Evolutionary conservation across 1,139 yeast species (phyloP).

Genomic region (Magnusiomyces suaveolens): DNA sequence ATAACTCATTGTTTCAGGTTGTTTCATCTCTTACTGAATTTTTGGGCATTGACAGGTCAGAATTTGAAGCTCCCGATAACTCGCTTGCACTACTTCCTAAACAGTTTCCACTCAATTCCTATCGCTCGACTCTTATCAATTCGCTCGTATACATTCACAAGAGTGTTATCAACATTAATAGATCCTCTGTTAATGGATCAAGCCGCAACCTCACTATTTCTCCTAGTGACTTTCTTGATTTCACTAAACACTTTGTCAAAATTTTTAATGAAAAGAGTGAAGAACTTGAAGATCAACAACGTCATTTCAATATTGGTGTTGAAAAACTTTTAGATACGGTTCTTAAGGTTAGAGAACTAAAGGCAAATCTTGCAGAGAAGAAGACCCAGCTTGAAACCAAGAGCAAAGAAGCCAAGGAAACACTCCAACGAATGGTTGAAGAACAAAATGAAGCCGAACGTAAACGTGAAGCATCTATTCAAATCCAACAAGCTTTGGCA

Average conservation of each 20-base stretch:
- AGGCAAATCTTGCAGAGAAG: constrained; percentile 46
- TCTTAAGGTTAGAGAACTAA: constrained; percentile 55
- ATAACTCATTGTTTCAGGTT: constrained; percentile 42
- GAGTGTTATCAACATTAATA: constrained; percentile 6
- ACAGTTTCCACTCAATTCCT: constrained; percentile 21
- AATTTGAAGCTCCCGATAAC: constrained; percentile 32
- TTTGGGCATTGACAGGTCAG: constrained; percentile 46
- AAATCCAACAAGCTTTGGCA: constrained; percentile 60
- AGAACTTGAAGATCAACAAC: constrained; percentile 55
- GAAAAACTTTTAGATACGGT: constrained; percentile 73
- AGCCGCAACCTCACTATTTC: constrained; percentile 23
- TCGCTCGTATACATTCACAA: constrained; percentile 43
- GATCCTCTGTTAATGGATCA: neutral
- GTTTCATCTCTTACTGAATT: constrained; percentile 37
- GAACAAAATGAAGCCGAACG: constrained; percentile 92
- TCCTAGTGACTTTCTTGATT: constrained; percentile 50
- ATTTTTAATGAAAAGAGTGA: constrained; percentile 39
- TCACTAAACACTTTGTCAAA: constrained; percentile 41
- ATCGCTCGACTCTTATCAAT: constrained; percentile 43
- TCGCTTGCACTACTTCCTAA: constrained; percentile 16
- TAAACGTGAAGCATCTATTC: constrained; percentile 74
- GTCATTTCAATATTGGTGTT: constrained; percentile 64
- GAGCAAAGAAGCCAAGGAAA: constrained; percentile 58
- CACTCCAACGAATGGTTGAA: constrained; percentile 66
- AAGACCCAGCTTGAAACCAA: constrained; percentile 43